Conservation (phyloP, 352 stramenopile species). For the Peronospora farinosa region DNA sequence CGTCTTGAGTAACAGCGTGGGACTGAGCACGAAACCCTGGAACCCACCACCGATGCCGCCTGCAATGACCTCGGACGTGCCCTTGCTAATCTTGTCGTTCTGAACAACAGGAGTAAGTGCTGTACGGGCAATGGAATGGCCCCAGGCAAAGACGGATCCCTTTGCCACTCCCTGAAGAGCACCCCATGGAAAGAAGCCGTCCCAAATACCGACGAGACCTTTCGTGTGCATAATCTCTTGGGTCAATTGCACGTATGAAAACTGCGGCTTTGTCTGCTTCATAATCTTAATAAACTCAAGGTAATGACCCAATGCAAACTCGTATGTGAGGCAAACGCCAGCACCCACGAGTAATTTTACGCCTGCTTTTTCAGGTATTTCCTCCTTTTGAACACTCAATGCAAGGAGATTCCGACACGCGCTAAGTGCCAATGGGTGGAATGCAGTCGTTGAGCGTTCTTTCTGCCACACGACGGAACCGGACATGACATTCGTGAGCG, state of each 20-base stretch:
- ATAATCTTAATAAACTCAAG: slow-evolving; percentile 94
- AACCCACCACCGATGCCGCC: slow-evolving; percentile 87
- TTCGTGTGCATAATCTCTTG: slow-evolving; percentile 85
- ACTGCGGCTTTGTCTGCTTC: slow-evolving; percentile 81
- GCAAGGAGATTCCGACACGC: slow-evolving; percentile 15
- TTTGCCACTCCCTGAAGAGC: slow-evolving; percentile 86
- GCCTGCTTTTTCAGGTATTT: slow-evolving; percentile 44
- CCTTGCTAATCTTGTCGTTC: slow-evolving; percentile 42
- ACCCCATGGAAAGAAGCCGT: slow-evolving; percentile 92
- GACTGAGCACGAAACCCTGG: slow-evolving; percentile 90
- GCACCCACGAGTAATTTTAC: slow-evolving; percentile 83
- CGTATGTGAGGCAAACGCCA: slow-evolving; percentile 82
- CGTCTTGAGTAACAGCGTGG: slow-evolving; percentile 91
- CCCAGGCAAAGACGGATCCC: slow-evolving; percentile 87
- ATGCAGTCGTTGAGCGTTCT: slow-evolving; percentile 3
- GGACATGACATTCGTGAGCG: slow-evolving; percentile 12
- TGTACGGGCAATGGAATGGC: slow-evolving; percentile 66
- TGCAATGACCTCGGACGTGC: slow-evolving; percentile 71
- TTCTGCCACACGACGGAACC: slow-evolving; percentile 15
- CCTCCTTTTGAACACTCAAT: slow-evolving; percentile 25
- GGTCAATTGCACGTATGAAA: slow-evolving; percentile 76
- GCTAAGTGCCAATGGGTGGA: slow-evolving; percentile 26
- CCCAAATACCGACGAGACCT: slow-evolving; percentile 86
- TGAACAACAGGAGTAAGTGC: slow-evolving; percentile 56
- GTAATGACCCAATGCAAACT: slow-evolving; percentile 86